Base-by-base conservation (phyloP, 2,329 filamentous ascomycete genomes). In the Chaetomium sp. region DNA sequence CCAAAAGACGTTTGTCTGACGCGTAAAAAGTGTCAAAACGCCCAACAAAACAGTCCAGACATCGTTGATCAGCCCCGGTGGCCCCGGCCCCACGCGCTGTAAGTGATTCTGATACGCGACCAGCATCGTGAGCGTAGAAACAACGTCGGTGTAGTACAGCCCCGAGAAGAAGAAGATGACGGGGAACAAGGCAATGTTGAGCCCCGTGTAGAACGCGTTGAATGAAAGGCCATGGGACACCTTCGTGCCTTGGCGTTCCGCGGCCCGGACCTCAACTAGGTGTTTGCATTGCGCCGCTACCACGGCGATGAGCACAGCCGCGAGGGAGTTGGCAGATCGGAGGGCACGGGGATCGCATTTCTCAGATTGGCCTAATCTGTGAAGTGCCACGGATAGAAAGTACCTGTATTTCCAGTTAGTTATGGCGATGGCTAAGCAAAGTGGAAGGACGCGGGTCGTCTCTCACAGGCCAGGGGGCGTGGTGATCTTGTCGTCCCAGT, bases 1-100 rank as follows among this genome's bases (percentile, higher is more conserved):
- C 94, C 94, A 99, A 68, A 99, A 96, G 54, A 97, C 87, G 65
- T 99, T 99, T 0, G 94, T 99, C 70, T 99, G 94, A 32, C 94
- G 80, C 76, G 96, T 94, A 2, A 80, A 73, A 19, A 99, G 76
- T 1, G 89, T 78, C 1, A 81, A 59, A 0, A 89, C 60, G 0
- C 91, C 91, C 5, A 86, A 68, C 0, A 76, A 1, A 0, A 89
- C 58, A 0, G 75, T 74, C 9, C 63, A 58, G 0, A 84, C 1
- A 49, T 76, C 75, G 44, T 69, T 78, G 6, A 64, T 3, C 5
- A 74, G 12, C 0, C 72, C 71, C 5, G 67, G 70, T 6, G 47
- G 50, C 9, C 65, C 47, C 1, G 50, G 34, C 14, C 69, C 70
- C 1, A 79, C 60, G 12, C 81, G 76, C 32, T 66, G 58, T 4